Evolutionary conservation across 495 filamentous ascomycete species (phyloP).

Genomic region (Cercophora samala): DNA sequence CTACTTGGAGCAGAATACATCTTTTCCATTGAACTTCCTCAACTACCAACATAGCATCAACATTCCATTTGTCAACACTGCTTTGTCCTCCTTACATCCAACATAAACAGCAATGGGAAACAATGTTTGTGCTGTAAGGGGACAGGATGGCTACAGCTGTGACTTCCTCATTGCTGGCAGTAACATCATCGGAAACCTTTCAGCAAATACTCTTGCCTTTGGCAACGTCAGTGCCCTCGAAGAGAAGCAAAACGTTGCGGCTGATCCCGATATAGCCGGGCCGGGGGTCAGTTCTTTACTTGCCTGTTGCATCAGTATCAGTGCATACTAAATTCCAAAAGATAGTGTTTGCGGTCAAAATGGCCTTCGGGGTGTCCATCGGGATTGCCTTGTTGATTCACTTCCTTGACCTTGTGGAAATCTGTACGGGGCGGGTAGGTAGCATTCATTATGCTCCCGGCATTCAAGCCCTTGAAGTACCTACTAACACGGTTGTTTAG

Average conservation of each 20-base stretch:
- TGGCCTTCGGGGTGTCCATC: background rate
- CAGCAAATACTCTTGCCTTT: background rate
- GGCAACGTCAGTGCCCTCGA: background rate
- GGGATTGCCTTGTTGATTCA: background rate
- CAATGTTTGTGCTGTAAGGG: background rate
- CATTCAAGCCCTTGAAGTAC: too few relatives aligned
- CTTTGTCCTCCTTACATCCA: too few relatives aligned
- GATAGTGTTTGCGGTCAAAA: background rate
- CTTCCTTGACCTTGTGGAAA: background rate
- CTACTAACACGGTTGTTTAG: too few relatives aligned
- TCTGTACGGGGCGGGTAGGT: background rate
- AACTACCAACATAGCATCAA: too few relatives aligned
- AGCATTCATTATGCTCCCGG: background rate
- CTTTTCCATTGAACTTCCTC: too few relatives aligned
- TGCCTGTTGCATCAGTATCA: too few relatives aligned
- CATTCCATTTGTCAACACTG: too few relatives aligned
- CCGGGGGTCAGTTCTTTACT: background rate
- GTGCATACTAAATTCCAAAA: too few relatives aligned
- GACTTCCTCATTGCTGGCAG: background rate
- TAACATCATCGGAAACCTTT: background rate
- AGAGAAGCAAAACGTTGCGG: background rate
- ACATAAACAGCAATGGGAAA: background rate
- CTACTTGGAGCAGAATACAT: too few relatives aligned
- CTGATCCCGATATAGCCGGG: background rate
- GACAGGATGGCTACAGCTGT: too few relatives aligned